Conservation (phyloP, 2,329 filamentous ascomycete genomes). For the Xylaria sp. region DNA sequence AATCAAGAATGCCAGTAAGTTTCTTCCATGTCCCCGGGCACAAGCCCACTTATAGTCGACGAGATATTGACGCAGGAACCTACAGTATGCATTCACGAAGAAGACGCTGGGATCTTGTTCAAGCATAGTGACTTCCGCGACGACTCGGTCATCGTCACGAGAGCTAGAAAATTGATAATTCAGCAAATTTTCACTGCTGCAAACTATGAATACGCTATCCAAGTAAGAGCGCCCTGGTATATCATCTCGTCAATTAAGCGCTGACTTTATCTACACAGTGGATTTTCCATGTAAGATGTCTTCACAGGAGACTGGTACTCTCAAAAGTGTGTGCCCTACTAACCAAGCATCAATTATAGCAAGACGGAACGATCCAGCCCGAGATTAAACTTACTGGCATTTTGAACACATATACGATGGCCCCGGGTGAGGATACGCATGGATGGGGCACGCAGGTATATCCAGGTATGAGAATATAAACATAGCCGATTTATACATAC, state of each 20-base stretch:
- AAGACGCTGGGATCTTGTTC: conserved; percentile 89
- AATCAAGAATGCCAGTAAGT: conserved; percentile 79
- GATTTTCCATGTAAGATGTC: conserved; percentile 71
- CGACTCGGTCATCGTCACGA: conserved; percentile 83
- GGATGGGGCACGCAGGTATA: conserved; percentile 94
- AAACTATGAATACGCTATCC: conserved; percentile 85
- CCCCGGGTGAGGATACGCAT: conserved; percentile 77
- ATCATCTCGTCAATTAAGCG: neutral
- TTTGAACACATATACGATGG: conserved; percentile 87
- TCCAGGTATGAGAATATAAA: conserved; percentile 52
- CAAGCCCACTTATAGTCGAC: neutral
- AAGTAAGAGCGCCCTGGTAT: conserved; percentile 37
- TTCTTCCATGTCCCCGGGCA: neutral
- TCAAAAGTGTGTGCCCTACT: conserved; percentile 16
- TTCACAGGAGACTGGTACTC: neutral
- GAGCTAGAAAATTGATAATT: conserved; percentile 83
- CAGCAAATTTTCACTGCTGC: conserved; percentile 94
- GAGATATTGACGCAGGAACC: neutral
- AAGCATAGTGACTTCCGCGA: conserved; percentile 96
- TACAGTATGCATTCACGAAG: conserved; percentile 84
- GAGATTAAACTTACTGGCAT: conserved; percentile 93
- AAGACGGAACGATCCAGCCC: conserved; percentile 89
- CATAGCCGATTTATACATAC: neutral
- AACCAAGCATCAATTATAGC: conserved; percentile 46
- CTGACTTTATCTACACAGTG: conserved; percentile 69